Base-by-base conservation (phyloP, 257 asterid genomes). In the Parsonsia alboflavescens region DNA sequence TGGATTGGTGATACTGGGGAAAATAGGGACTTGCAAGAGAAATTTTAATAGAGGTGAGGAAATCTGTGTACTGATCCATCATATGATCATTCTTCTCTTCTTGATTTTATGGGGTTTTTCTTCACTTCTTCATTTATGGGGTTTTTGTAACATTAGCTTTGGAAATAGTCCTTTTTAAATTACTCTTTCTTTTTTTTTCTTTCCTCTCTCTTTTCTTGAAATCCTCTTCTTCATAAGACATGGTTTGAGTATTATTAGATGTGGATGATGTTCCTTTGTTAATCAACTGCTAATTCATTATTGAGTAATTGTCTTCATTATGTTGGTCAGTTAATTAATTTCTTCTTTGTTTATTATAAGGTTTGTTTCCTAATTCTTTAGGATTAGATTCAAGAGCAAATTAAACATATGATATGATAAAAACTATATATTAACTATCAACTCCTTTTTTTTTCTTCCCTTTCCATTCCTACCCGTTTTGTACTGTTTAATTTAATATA, bases 221-320 rank as follows among this genome's bases (percentile, higher is more conserved):
- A 53, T 41, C 45, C 54, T 36, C 46, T 16, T 62, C 44, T 22
- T 71, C 52, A 19, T 80, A 42, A 79, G 71, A 77, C 77, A 68
- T 77, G 78, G 80, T 75, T 78, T 80, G 83, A 48, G 76, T 74
- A 77, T 74, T 75, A 65, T 74, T 75, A 65, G 56, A 45, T 54
- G 65, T 71, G 76, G 52, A 33, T 46, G 52, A 33, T 45, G 69
- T 64, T 45, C 59, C 69, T 74, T 76, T 46, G 66, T 73, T 78
- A 70, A 54, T 59, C 68, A 63, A 39, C 22, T 48, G 3, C 36
- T n/a, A 24, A 64, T 48, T 39, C n/a, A 30, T 11, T 24, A 22
- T 57, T 62, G 28, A 39, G 17, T 1, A 48, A 21, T 46, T 33
- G 39, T 3, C 39, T 33, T 3, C 39, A 33, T 33, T 33, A 33